phyloP scores from a whole-genome alignment of 108 stramenopile genomes.

The Cyclotella baltica region DNA sequence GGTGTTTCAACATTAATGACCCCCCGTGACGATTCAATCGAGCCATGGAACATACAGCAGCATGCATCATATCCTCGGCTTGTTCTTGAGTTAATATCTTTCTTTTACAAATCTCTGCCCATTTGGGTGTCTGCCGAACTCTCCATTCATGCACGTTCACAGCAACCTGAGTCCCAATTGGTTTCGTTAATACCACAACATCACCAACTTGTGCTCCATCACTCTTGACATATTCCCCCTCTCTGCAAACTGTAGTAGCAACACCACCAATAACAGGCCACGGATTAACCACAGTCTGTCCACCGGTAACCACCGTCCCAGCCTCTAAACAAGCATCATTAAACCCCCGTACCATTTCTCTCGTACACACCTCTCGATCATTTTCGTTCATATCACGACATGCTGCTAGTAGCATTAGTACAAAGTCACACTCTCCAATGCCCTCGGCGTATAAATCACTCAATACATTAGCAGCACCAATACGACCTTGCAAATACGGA shows the following conservation, averaged over 20 bases:
- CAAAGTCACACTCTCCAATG: conserved; percentile 79
- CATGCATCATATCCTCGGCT: conserved; percentile 85
- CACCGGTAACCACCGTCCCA: conserved; percentile 79
- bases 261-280: conserved; percentile 92
- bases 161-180: conserved; percentile 87
- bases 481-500: conserved; percentile 85
- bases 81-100: conserved; percentile 24
- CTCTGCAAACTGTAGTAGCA: conserved; percentile 74
- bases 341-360: conserved; percentile 84
- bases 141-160: conserved; percentile 91
- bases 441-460: conserved; percentile 89
- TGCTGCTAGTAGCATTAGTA: conserved; percentile 84
- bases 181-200: conserved; percentile 86
- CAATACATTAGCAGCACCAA: conserved; percentile 88
- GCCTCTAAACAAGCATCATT: conserved; percentile 81
- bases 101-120: conserved; percentile 37
- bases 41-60: conserved; percentile 81
- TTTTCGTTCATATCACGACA: conserved; percentile 75
- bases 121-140: conserved; percentile 34
- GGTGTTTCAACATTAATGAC: conserved; percentile 69
- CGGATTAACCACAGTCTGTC: conserved; percentile 89
- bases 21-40: conserved; percentile 76
- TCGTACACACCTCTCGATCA: conserved; percentile 79
- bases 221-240: conserved; percentile 77
- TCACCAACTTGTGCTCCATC: conserved; percentile 78